Evolutionary conservation across 2,329 filamentous ascomycete genomes (phyloP).

Genomic region (Microsporum audouinii): DNA sequence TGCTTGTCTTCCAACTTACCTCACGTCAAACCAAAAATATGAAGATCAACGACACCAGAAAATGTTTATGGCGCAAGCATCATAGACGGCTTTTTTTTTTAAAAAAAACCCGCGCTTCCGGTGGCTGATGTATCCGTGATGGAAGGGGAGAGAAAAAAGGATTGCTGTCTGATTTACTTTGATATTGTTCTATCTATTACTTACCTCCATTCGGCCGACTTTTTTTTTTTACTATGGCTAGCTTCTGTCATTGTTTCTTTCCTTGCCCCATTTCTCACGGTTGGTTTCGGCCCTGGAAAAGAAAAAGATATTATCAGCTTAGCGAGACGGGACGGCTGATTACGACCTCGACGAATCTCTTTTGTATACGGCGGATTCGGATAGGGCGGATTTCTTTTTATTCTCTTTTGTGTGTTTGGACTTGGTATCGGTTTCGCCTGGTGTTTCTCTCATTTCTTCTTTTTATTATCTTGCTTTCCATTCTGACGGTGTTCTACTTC

Average conservation of each 20-base stretch:
- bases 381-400: background rate
- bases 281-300: background rate
- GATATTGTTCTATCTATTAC: background rate
- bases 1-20: background rate
- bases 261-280: background rate
- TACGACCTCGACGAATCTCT: conserved; percentile 2
- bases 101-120: background rate
- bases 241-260: background rate
- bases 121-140: background rate
- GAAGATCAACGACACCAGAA: background rate
- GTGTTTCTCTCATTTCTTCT: background rate
- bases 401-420: background rate
- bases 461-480: background rate
- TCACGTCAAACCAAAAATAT: background rate
- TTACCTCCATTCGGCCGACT: background rate
- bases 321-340: background rate
- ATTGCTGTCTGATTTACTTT: background rate
- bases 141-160: background rate
- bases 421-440: background rate
- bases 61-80: background rate
- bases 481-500: background rate
- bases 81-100: background rate
- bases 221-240: background rate
- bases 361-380: background rate
- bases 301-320: background rate